Conservation (phyloP, 805 yeast genomes). For the Zygosaccharomyces pseudorouxii region DNA sequence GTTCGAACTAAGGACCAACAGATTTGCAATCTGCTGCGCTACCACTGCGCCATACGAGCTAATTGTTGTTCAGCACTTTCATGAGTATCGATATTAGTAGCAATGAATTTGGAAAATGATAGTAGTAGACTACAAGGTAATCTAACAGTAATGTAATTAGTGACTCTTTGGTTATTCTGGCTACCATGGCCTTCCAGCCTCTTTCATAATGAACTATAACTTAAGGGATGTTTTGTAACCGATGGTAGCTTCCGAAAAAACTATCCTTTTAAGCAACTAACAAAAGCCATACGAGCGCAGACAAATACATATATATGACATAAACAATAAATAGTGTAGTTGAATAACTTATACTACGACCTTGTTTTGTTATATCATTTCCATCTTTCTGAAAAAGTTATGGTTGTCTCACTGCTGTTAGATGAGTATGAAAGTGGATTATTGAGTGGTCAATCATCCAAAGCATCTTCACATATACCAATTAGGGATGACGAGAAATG, state of each 20-base stretch:
- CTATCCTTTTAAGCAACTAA: background rate
- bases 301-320: background rate
- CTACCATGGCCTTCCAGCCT: background rate
- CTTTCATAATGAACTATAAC: background rate
- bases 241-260: background rate
- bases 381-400: background rate
- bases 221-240: conserved; percentile 3
- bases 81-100: too few relatives aligned
- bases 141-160: background rate
- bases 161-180: too few relatives aligned
- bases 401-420: conserved; percentile 15
- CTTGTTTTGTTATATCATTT: background rate
- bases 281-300: background rate
- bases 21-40: conserved; percentile 99
- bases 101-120: too few relatives aligned
- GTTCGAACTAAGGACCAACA: conserved; percentile 96
- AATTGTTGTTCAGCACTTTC: too few relatives aligned
- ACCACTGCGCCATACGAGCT: conserved; percentile 93
- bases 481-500: background rate
- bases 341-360: too few relatives aligned
- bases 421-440: conserved; percentile 17
- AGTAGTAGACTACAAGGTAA: too few relatives aligned
- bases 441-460: background rate
- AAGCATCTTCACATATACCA: background rate
- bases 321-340: background rate